Evolutionary conservation across 306 rosid species (phyloP).

Genomic region (Astragalus membranaceus): DNA sequence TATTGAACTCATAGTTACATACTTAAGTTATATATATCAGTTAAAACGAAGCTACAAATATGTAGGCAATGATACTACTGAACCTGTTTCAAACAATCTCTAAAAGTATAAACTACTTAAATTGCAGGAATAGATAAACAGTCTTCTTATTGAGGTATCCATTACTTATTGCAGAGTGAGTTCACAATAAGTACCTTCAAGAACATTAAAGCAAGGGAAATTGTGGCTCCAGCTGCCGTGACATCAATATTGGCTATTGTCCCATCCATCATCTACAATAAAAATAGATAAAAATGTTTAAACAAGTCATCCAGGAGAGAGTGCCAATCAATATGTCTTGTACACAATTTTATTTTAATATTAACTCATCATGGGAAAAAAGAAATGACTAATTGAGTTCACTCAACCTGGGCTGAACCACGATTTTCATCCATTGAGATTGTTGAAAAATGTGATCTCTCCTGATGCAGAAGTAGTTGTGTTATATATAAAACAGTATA

Average conservation of each 20-base stretch:
- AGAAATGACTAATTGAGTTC: slow-evolving; percentile 1
- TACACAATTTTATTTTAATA: slow-evolving; percentile 1
- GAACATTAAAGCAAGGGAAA: slow-evolving; percentile 93
- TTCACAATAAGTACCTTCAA: slow-evolving; percentile 51
- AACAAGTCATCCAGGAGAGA: slow-evolving; percentile 15
- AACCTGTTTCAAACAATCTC: slow-evolving; percentile 5
- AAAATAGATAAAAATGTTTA: slow-evolving; percentile 15
- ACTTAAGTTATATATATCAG: background rate
- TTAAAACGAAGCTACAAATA: background rate
- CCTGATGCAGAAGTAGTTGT: slow-evolving; percentile 43
- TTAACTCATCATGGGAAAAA: background rate
- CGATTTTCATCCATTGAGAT: slow-evolving; percentile 61
- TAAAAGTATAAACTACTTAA: slow-evolving; percentile 8
- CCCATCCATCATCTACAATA: slow-evolving; percentile 86
- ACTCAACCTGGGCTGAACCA: slow-evolving; percentile 63
- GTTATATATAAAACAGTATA: slow-evolving; percentile 4
- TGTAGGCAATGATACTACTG: slow-evolving; percentile 3
- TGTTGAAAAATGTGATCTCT: slow-evolving; percentile 49
- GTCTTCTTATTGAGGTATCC: slow-evolving; percentile 18
- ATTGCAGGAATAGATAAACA: slow-evolving; percentile 19
- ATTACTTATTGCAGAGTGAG: slow-evolving; percentile 10
- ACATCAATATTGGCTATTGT: slow-evolving; percentile 77
- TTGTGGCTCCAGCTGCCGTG: slow-evolving; percentile 93
- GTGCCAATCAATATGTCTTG: background rate
- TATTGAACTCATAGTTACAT: background rate